These are phyloP conservation scores for Candida michaelii DNA, from an alignment of 805 yeast genomes.

Conservation along the genomic window DNA sequence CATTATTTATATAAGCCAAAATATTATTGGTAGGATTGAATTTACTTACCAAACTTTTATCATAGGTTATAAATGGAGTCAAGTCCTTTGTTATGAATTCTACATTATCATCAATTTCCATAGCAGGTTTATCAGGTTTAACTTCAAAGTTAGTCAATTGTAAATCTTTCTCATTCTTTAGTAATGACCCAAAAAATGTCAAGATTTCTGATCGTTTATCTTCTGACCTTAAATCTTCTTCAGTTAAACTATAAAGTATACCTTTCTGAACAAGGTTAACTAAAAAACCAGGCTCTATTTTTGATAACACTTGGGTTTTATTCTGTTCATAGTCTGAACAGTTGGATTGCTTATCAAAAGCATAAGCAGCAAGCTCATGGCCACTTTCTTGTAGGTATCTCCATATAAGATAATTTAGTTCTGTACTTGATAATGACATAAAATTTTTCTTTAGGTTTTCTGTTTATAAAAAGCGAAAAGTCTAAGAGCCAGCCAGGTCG, in stretches of 20 bases:
- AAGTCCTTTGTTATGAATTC: constrained; percentile 35
- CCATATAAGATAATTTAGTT: constrained; percentile 90
- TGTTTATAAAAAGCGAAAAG: too few relatives aligned
- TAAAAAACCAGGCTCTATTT: constrained; percentile 75
- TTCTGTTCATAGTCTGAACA: constrained; percentile 55
- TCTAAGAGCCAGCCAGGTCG: too few relatives aligned
- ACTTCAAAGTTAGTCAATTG: constrained; percentile 12
- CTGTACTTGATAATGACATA: constrained; percentile 82
- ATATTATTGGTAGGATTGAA: constrained; percentile 58
- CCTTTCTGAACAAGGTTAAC: constrained; percentile 87
- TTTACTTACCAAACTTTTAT: constrained; percentile 45
- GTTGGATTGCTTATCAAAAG: constrained; percentile 72
- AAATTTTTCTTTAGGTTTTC: too few relatives aligned
- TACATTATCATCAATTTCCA: constrained; percentile 6
- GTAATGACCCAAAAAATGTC: constrained; percentile 55
- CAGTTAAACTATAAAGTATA: constrained; percentile 70
- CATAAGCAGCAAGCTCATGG: constrained; percentile 71
- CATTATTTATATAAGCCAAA: constrained; percentile 55
- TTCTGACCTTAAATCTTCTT: constrained; percentile 44
- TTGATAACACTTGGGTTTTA: constrained; percentile 37
- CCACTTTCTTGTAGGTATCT: constrained; percentile 88
- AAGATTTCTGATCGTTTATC: constrained; percentile 25
- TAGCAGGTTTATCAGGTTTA: not conserved
- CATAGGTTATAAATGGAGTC: constrained; percentile 36
- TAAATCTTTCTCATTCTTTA: constrained; percentile 36